These are phyloP conservation scores for Linum usitatissimum DNA, from an alignment of 345 rosid species.

Conservation along the genomic window DNA sequence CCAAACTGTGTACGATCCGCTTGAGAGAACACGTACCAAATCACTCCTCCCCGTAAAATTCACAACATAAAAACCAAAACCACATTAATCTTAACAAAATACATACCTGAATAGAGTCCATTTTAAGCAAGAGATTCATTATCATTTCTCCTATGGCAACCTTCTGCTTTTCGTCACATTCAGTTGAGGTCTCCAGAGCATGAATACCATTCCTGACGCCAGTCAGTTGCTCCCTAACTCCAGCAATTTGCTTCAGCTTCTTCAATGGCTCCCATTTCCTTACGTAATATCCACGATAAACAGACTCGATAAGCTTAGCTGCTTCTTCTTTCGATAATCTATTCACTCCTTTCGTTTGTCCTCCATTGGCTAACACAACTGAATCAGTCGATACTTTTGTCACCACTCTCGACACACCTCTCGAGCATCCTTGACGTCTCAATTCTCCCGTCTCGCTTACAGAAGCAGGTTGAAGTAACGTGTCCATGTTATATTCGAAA, in stretches of 20 bases:
- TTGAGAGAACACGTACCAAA: too few species aligned
- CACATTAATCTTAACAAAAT: too few species aligned
- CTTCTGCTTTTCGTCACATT: constrained; percentile 28
- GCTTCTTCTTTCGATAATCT: constrained; percentile 38
- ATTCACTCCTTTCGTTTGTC: constrained; percentile 8
- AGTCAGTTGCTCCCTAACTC: constrained; percentile 31
- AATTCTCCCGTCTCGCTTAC: too few species aligned
- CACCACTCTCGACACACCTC: constrained; percentile 6
- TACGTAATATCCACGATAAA: constrained; percentile 49
- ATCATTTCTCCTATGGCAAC: constrained; percentile 46
- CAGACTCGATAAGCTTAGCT: constrained; percentile 43
- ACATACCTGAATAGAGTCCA: constrained; percentile 67
- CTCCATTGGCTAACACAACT: not conserved
- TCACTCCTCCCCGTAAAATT: too few species aligned
- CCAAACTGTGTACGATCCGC: too few species aligned
- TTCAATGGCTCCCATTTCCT: constrained; percentile 50
- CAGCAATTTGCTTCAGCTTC: constrained; percentile 53
- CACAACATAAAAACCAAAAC: too few species aligned
- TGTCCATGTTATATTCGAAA: too few species aligned
- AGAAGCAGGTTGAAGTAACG: too few species aligned
- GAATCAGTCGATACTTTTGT: not conserved
- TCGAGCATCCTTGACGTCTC: not conserved
- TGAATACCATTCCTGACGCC: constrained; percentile 38
- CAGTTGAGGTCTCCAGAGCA: constrained; percentile 24
- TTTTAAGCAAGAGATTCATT: constrained; percentile 47